Percentiles rank a stretch among this genome's conserved stretches.
Evolutionary conservation across 768 basidiomycete genomes (phyloP).

Genomic region (Suillus plorans): DNA sequence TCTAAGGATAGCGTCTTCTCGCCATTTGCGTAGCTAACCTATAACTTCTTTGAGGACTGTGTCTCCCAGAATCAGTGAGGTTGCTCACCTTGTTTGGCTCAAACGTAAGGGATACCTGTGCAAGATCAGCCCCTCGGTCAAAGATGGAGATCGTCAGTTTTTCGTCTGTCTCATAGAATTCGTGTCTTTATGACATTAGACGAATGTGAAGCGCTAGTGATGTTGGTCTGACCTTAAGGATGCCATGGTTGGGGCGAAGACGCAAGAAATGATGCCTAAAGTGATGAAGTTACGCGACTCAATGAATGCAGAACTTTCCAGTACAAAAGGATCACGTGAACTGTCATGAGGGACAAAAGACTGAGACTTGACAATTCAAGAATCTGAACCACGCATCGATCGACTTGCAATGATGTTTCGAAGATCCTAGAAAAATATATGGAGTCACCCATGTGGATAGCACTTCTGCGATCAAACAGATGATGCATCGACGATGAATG

Average conservation of each 20-base stretch:
- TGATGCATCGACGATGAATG: background rate
- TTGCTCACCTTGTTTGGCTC: constrained; percentile 58
- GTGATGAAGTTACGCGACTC: constrained; percentile 2
- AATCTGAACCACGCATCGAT: background rate
- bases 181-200: constrained; percentile 51
- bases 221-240: constrained; percentile 24
- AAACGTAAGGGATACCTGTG: constrained; percentile 59
- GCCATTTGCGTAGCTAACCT: constrained; percentile 54
- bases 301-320: constrained; percentile 25
- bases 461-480: background rate
- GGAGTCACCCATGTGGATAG: background rate
- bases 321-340: constrained; percentile 25
- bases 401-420: background rate
- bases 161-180: constrained; percentile 88
- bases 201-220: background rate
- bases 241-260: constrained; percentile 20
- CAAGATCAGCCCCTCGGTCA: constrained; percentile 72
- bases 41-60: background rate
- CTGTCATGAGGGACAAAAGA: background rate
- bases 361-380: background rate
- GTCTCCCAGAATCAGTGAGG: background rate
- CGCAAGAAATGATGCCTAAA: background rate
- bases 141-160: constrained; percentile 72
- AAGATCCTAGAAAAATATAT: background rate
- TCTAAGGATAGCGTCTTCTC: constrained; percentile 71